Percentiles rank a stretch among this genome's conserved stretches.
Evolutionary conservation across 2,329 filamentous ascomycete genomes (phyloP).

Genomic region (Aspergillus aculeatus): DNA sequence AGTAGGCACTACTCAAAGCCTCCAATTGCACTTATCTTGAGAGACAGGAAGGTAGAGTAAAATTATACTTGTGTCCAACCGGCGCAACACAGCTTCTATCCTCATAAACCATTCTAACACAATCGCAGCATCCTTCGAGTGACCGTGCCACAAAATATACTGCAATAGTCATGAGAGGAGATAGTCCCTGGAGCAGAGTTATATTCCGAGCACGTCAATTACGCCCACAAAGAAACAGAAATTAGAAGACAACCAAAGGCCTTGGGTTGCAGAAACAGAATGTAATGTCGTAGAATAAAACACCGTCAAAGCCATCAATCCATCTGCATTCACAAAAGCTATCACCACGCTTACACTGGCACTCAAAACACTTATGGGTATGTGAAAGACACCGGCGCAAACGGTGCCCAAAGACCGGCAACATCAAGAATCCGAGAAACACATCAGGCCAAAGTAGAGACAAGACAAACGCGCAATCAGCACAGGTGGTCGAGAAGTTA

Average conservation of each 20-base stretch:
- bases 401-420: constrained; percentile 21
- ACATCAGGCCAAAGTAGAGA: constrained; percentile 18
- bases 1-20: too few species aligned
- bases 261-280: constrained; percentile 10
- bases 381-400: constrained; percentile 25
- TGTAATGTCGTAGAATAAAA: constrained; percentile 15
- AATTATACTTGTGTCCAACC: too few species aligned
- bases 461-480: constrained; percentile 14
- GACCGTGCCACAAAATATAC: constrained; percentile 8
- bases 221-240: constrained; percentile 3
- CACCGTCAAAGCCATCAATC: constrained; percentile 14
- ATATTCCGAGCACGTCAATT: constrained; percentile 16
- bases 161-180: constrained; percentile 11
- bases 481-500: constrained; percentile 4
- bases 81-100: too few species aligned
- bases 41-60: too few species aligned
- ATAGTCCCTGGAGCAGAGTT: constrained; percentile 12
- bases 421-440: constrained; percentile 20
- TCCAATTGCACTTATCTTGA: too few species aligned
- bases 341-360: constrained; percentile 16
- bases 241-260: constrained; percentile 15
- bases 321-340: constrained; percentile 19
- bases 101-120: too few species aligned
- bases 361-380: constrained; percentile 31
- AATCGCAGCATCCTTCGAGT: too few species aligned